These are phyloP conservation scores for Trametes gibbosa DNA, from an alignment of 768 basidiomycete species.

Conservation along the genomic window DNA sequence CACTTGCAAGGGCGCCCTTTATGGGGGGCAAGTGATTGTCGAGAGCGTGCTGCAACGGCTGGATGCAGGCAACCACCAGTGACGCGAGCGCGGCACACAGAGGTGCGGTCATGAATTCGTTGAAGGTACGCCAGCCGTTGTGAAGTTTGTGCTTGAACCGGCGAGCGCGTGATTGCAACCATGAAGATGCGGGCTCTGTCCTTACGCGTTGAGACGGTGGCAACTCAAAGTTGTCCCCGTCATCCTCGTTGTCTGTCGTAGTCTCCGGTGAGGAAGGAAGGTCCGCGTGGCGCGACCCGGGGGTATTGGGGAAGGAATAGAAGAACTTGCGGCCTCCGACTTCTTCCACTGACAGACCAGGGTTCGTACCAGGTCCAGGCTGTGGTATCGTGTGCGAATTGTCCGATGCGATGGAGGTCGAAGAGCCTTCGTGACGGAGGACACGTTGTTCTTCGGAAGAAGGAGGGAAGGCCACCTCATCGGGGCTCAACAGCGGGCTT, in stretches of 20 bases:
- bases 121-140: constrained; percentile 41
- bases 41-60: constrained; percentile 70
- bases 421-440: constrained; percentile 16
- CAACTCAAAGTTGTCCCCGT: constrained; percentile 19
- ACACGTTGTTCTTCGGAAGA: constrained; percentile 22
- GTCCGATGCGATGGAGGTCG: constrained; percentile 7
- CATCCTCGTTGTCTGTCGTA: constrained; percentile 23
- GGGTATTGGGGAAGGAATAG: constrained; percentile 66
- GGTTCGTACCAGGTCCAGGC: neutral
- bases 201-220: constrained; percentile 11
- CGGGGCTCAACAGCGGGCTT: constrained; percentile 35
- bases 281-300: constrained; percentile 13
- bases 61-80: constrained; percentile 73
- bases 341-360: constrained; percentile 19
- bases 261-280: constrained; percentile 14
- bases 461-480: constrained; percentile 27
- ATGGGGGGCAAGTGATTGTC: constrained; percentile 61
- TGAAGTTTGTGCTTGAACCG: constrained; percentile 27
- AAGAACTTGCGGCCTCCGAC: constrained; percentile 39
- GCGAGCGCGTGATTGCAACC: constrained; percentile 27
- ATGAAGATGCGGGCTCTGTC: constrained; percentile 23
- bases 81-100: constrained; percentile 78
- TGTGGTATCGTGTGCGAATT: constrained; percentile 11
- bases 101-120: constrained; percentile 85
- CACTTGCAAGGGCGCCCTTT: constrained; percentile 61